Base-by-base conservation (phyloP, 225 moss, liverwort and hornwort species). In the Marchantia paleacea region DNA sequence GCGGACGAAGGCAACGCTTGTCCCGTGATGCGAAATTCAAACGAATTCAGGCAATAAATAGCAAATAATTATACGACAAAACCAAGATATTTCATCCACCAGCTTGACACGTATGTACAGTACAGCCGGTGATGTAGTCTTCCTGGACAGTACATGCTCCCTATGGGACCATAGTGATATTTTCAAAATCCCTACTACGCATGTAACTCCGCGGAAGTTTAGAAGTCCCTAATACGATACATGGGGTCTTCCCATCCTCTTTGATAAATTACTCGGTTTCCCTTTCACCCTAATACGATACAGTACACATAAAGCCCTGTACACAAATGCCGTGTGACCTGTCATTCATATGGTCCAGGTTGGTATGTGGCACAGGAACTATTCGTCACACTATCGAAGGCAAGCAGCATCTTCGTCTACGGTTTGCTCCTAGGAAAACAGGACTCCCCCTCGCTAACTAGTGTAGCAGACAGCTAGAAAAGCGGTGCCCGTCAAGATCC, bases 261-360 rank as follows among this genome's bases (percentile, higher is more conserved):
- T n/a, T n/a, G n/a, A n/a, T n/a, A n/a, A n/a, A n/a, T n/a, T n/a
- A n/a, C n/a, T n/a, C n/a, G 39, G 39, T 39, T 39, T 39, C 39
- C 39, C 39, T 2, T 2, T 5, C 39, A 5, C 39, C 39, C 39
- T n/a, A n/a, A n/a, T n/a, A n/a, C 39, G 39, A 39, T 39, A 39
- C 39, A 5, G 39, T 39, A 60, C 22, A 62, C 11, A 29, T 66
- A 28, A 5, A 12, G 39, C 47, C 15, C 19, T 70, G 69, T 13
- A 19, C 14, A 69, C 31, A 31, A 69, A 69, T 69, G 47, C 30
- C 39, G 19, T 39, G 69, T 70, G 69, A 70, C 39, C 69, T 68
- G 69, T 70, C 69, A 70, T 13, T 70, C 69, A 70, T 70, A 18
- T 70, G 69, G 69, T 70, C 69, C 69, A 70, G 69, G 48, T 70